Base-by-base conservation (phyloP, 768 basidiomycete genomes). In the Mycena haematopus region DNA sequence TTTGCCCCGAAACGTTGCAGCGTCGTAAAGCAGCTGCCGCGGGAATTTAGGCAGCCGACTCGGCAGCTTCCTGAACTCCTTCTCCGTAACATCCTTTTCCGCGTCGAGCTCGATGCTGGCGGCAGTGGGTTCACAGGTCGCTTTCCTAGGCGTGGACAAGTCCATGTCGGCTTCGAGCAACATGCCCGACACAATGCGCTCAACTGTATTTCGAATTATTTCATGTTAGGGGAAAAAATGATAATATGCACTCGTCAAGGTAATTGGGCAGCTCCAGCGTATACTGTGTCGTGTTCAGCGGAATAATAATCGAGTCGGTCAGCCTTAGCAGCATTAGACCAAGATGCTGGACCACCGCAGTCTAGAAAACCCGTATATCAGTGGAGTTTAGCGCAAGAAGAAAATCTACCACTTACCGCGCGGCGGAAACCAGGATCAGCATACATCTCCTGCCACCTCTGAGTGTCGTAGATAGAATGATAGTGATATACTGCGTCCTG, bases 241-340 rank as follows among this genome's bases (percentile, higher is more conserved):
- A 24, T 6, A 36, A 17, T 1, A 59, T 83, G 68, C 69, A 91
- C 89, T 78, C 80, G 40, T 81, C 78, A 14, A 90, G 79, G 66
- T 92, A 92, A 9, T 80, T 75, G 46, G 79, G 76, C n/a, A 92
- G 78, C 70, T 91, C 88, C 17, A 84, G 66, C 4, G 89, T 77
- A 72, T 93, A 93, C 58, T 91, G 87, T 1, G 91, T 91, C 21
- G 89, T 90, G 70, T 93, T 92, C 52, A 92, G 72, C 2, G 91
- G 91, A 6, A 93, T 69, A 27, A 91, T 74, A 54, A 91, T 78
- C 13, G 85, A 81, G 66, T 92, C 87, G 3, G 82, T 79, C 17
- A 91, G 63, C 24, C 88, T 81, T n/a, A 93, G 77, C 10, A 82
- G 76, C 63, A 88, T 70, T 14, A 92, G 76, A 52, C 90, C 91